Evolutionary conservation across 768 basidiomycete species (phyloP).

Genomic region (Tylopilus balloui): DNA sequence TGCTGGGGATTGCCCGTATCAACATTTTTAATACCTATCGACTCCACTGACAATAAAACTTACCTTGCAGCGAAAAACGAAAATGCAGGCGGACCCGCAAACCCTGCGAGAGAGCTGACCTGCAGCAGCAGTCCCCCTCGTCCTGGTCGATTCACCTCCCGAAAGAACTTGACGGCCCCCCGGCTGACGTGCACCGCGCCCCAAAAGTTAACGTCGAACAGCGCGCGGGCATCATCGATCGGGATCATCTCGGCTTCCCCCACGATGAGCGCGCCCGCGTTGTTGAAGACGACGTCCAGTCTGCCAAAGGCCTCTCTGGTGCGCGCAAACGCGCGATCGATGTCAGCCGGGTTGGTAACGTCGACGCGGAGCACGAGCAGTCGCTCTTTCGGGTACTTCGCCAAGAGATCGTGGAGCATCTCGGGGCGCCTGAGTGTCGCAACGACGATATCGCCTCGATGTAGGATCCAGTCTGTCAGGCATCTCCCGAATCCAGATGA

Average conservation of each 20-base stretch:
- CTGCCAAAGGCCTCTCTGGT: constrained; percentile 8
- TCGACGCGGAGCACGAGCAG: constrained; percentile 17
- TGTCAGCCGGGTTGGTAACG: constrained; percentile 8
- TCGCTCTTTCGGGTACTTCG: constrained; percentile 3
- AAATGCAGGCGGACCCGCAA: constrained; percentile 13
- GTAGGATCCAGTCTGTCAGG: constrained; percentile 31
- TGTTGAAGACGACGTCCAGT: constrained; percentile 22
- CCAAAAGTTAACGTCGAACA: constrained; percentile 31
- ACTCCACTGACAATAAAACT: not conserved
- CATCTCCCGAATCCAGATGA: constrained; percentile 37
- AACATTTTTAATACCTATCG: constrained; percentile 14
- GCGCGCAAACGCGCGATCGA: constrained; percentile 10
- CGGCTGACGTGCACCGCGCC: constrained; percentile 25
- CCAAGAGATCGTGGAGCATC: constrained; percentile 6
- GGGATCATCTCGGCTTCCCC: constrained; percentile 25
- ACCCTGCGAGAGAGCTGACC: constrained; percentile 30
- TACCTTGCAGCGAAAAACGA: constrained; percentile 21
- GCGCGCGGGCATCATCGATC: constrained; percentile 12
- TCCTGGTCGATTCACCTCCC: constrained; percentile 32
- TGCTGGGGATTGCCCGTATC: constrained; percentile 1
- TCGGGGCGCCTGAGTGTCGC: constrained; percentile 41
- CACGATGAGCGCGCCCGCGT: constrained; percentile 12
- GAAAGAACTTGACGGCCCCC: constrained; percentile 29
- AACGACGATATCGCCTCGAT: constrained; percentile 35
- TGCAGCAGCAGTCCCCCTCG: constrained; percentile 35